Conservation (phyloP, 75 land plant genomes). For the Cryptomeria japonica region DNA sequence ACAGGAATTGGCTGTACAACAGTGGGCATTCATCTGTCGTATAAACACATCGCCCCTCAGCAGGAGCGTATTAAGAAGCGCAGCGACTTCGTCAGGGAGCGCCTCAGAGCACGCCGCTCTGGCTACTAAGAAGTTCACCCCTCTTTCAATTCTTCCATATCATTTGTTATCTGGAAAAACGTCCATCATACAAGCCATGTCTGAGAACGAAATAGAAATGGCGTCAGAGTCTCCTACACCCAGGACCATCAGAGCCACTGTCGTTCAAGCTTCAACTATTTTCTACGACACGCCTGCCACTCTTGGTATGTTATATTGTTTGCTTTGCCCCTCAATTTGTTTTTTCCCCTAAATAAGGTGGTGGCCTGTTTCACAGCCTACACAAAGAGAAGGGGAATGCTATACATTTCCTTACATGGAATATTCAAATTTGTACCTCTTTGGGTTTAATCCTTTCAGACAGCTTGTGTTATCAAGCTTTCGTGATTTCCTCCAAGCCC, state of each 20-base stretch:
- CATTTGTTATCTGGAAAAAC: too few species aligned
- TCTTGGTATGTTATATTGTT: constrained; percentile 48
- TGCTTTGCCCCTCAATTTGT: too few species aligned
- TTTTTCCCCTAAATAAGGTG: background rate
- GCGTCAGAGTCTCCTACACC: constrained; percentile 39
- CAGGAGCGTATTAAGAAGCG: constrained; percentile 46
- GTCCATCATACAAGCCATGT: background rate
- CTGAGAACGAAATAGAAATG: constrained; percentile 68
- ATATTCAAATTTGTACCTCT: background rate
- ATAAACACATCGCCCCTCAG: constrained; percentile 45
- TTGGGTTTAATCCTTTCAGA: background rate
- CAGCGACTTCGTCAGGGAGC: constrained; percentile 26
- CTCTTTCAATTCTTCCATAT: background rate
- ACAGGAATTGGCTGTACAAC: constrained; percentile 27
- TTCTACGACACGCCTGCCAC: constrained; percentile 99
- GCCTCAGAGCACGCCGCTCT: constrained; percentile 7
- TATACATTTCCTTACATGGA: background rate
- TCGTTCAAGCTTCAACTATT: constrained; percentile 91
- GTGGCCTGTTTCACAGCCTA: background rate
- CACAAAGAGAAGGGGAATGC: background rate
- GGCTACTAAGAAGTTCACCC: background rate
- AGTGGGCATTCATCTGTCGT: constrained; percentile 50
- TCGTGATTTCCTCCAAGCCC: too few species aligned
- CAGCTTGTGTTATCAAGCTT: too few species aligned
- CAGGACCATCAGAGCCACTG: constrained; percentile 70